phyloP scores from a whole-genome alignment of 1,284 basidiomycete species.

The Singerocomus inundabilis region DNA sequence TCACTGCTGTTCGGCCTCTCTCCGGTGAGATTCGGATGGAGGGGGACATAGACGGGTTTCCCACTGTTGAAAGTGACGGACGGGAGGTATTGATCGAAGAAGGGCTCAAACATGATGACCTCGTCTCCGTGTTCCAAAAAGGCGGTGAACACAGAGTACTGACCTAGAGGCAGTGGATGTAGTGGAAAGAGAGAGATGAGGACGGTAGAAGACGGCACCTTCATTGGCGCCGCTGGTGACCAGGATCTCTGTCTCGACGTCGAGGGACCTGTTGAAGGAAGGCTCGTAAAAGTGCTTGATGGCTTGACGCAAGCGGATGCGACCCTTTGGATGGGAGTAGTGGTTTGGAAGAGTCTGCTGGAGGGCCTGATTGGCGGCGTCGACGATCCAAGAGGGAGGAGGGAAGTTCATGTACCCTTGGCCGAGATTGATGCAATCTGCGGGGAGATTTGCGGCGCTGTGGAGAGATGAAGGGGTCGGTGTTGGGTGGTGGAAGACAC shows the following conservation, averaged over 20 bases:
- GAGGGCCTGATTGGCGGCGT: constrained; percentile 75
- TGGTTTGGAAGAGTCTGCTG: constrained; percentile 73
- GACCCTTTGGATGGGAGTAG: constrained; percentile 89
- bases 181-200: background rate
- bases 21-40: constrained; percentile 75
- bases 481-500: constrained; percentile 15
- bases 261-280: constrained; percentile 70
- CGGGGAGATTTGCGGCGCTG: constrained; percentile 81
- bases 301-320: constrained; percentile 82
- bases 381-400: constrained; percentile 81
- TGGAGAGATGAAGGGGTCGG: background rate
- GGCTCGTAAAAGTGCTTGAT: constrained; percentile 78
- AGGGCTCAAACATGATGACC: constrained; percentile 98
- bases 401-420: constrained; percentile 95
- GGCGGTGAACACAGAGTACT: constrained; percentile 87
- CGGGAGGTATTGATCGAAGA: constrained; percentile 96
- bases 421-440: constrained; percentile 88
- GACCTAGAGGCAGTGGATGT: constrained; percentile 44
- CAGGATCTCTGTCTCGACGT: constrained; percentile 86
- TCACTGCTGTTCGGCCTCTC: constrained; percentile 67
- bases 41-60: constrained; percentile 90
- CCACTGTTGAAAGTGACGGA: constrained; percentile 93
- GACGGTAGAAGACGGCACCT: constrained; percentile 47
- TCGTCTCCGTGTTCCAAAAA: constrained; percentile 91
- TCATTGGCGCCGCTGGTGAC: constrained; percentile 97